Percentiles rank a stretch among this genome's conserved stretches.
phyloP scores from a whole-genome alignment of 257 asterid species.

The Przewalskia tangutica region DNA sequence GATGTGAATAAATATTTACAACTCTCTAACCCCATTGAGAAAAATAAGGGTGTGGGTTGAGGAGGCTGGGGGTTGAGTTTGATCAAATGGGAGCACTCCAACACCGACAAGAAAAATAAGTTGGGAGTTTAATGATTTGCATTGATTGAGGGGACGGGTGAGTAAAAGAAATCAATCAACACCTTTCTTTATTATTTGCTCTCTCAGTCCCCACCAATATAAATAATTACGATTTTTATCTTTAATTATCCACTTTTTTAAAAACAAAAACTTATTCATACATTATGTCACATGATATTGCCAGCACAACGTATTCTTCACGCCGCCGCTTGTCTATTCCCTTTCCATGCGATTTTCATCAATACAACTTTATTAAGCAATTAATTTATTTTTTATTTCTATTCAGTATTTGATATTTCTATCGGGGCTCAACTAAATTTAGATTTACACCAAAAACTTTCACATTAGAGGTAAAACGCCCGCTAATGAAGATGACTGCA shows the following conservation, averaged over 20 bases:
- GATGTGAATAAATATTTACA: not conserved
- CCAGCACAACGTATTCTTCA: not conserved
- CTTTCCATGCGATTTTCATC: constrained; percentile 1
- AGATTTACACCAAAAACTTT: too few species aligned
- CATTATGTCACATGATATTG: constrained; percentile 1
- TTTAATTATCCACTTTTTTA: not conserved
- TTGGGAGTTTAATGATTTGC: constrained; percentile 30
- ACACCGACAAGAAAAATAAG: constrained; percentile 24
- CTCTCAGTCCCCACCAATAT: not conserved
- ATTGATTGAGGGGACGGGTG: constrained; percentile 15
- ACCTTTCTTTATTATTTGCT: not conserved
- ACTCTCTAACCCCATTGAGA: not conserved
- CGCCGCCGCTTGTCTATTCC: not conserved
- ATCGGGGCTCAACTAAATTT: too few species aligned
- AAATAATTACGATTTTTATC: not conserved
- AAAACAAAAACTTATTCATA: not conserved
- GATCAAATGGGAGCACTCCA: constrained; percentile 25
- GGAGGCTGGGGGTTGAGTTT: not conserved
- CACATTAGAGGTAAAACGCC: too few species aligned
- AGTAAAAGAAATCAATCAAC: constrained; percentile 17
- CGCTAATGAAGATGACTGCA: too few species aligned
- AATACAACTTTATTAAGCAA: not conserved
- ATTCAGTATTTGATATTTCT: too few species aligned
- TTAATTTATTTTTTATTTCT: not conserved
- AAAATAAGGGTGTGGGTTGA: not conserved